phyloP scores from a whole-genome alignment of 1,284 basidiomycete species.

The Tetrapyrgos nigripes region DNA sequence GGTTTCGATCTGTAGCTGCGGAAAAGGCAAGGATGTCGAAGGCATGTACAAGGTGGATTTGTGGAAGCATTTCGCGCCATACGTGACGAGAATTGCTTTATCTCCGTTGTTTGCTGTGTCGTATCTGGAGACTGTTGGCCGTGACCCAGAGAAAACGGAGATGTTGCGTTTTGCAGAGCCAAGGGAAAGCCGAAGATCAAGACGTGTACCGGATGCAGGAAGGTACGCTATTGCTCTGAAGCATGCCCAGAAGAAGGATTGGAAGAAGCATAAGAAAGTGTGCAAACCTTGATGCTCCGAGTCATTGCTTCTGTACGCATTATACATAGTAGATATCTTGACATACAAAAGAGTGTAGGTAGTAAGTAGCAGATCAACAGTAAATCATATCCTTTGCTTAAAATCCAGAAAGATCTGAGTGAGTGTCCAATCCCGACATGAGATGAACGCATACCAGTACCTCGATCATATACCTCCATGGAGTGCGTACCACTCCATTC shows the following conservation, averaged over 20 bases:
- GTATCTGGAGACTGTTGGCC: slow-evolving; percentile 38
- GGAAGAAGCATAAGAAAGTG: slow-evolving; percentile 34
- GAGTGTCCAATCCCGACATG: too few relatives aligned
- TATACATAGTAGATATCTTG: too few relatives aligned
- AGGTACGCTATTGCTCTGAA: slow-evolving; percentile 33
- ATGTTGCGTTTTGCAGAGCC: slow-evolving; percentile 33
- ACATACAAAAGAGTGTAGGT: too few relatives aligned
- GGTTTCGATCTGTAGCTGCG: slow-evolving; percentile 43
- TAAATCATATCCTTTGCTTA: too few relatives aligned
- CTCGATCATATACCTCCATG: too few relatives aligned
- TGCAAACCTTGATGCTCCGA: too few relatives aligned
- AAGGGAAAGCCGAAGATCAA: slow-evolving; percentile 26
- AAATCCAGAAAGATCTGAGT: too few relatives aligned
- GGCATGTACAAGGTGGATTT: slow-evolving; percentile 28
- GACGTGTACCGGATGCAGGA: slow-evolving; percentile 28
- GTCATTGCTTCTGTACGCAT: too few relatives aligned
- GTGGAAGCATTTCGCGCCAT: slow-evolving; percentile 38
- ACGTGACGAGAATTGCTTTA: slow-evolving; percentile 39
- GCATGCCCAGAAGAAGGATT: slow-evolving; percentile 35
- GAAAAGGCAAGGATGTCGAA: slow-evolving; percentile 39
- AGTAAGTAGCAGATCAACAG: too few relatives aligned
- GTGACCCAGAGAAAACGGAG: slow-evolving; percentile 20
- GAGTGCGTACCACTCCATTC: too few relatives aligned
- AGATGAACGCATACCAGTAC: too few relatives aligned
- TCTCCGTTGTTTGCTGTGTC: slow-evolving; percentile 43